These are phyloP conservation scores for Rhododendron ovatum DNA, from an alignment of 148 eudicot genomes.

Conservation along the genomic window DNA sequence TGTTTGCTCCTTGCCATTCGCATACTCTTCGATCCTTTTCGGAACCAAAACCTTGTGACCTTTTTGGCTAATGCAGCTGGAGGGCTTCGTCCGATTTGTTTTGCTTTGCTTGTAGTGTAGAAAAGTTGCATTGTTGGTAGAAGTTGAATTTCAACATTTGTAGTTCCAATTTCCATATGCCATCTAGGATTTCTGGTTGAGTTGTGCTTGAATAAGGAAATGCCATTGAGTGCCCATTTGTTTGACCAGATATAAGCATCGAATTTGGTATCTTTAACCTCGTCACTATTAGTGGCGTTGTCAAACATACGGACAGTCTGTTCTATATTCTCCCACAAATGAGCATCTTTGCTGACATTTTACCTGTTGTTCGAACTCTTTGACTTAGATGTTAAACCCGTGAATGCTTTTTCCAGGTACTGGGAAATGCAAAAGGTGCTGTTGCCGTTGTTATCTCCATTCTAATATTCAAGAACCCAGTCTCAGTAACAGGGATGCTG, in stretches of 20 bases:
- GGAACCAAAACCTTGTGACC: neutral
- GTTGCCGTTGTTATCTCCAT: slow-evolving; percentile 76
- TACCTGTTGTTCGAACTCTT: neutral
- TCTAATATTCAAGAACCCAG: slow-evolving; percentile 69
- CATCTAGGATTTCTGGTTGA: neutral
- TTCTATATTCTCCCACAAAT: neutral
- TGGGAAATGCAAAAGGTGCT: slow-evolving; percentile 83
- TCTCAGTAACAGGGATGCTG: slow-evolving; percentile 75
- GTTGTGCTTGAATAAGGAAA: neutral
- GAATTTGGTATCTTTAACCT: neutral
- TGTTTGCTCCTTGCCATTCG: neutral
- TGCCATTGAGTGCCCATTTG: neutral
- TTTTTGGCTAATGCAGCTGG: neutral
- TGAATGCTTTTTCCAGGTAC: slow-evolving; percentile 19
- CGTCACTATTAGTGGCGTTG: neutral
- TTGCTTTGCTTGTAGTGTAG: neutral
- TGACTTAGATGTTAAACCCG: neutral
- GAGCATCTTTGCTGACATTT: slow-evolving; percentile 4
- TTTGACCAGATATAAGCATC: neutral
- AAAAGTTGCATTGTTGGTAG: neutral
- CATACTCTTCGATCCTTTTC: neutral
- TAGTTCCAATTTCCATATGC: neutral
- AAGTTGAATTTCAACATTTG: neutral
- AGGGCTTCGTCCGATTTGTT: neutral
- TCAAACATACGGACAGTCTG: neutral